These are phyloP conservation scores for Capsicum chinense DNA, from an alignment of 257 asterid genomes.

Conservation along the genomic window DNA sequence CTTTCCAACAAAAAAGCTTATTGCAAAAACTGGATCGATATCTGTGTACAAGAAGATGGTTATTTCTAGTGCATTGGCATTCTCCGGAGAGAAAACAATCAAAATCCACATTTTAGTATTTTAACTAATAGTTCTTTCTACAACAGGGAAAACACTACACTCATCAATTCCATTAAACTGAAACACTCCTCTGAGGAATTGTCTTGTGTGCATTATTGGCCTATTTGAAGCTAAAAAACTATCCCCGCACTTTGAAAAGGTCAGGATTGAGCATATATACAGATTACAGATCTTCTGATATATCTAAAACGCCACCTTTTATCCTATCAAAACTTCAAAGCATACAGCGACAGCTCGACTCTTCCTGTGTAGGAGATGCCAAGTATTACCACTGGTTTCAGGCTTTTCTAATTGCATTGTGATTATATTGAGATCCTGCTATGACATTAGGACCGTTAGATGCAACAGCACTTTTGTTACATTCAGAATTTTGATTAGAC, in stretches of 20 bases:
- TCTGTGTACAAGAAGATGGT: background rate
- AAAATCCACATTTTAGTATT: background rate
- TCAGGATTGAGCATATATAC: background rate
- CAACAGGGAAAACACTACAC: background rate
- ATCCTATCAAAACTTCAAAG: slow-evolving; percentile 18
- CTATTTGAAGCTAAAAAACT: background rate
- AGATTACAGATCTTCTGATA: background rate
- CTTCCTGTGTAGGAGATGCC: background rate
- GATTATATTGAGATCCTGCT: background rate
- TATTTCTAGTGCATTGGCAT: background rate
- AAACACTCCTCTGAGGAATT: background rate
- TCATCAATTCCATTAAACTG: slow-evolving; percentile 1
- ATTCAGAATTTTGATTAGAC: slow-evolving; percentile 37
- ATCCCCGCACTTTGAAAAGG: background rate
- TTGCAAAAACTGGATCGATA: background rate
- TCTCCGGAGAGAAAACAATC: background rate
- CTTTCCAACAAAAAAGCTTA: background rate
- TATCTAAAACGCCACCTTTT: slow-evolving; percentile 17
- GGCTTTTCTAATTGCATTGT: background rate
- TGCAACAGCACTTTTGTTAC: slow-evolving; percentile 29
- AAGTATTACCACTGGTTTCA: background rate
- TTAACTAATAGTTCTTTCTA: background rate
- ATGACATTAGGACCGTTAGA: background rate
- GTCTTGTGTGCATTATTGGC: slow-evolving; percentile 8
- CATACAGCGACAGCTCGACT: background rate